These are phyloP conservation scores for Talaromyces trachyspermus DNA, from an alignment of 495 filamentous ascomycete species.

Conservation along the genomic window DNA sequence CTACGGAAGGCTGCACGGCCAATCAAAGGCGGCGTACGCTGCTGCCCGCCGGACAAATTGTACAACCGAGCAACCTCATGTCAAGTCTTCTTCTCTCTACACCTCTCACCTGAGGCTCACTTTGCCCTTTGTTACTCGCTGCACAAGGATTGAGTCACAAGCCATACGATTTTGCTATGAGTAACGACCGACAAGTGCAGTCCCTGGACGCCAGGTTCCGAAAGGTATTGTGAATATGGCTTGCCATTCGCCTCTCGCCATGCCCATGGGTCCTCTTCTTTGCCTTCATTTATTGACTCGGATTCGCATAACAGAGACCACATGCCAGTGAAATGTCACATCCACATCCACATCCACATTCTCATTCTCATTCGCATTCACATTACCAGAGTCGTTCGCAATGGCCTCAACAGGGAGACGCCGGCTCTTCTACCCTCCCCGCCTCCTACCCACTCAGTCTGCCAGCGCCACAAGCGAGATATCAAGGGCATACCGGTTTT, in stretches of 20 bases:
- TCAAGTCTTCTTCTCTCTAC: neutral
- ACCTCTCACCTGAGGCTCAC: neutral
- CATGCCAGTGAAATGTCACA: constrained; percentile 32
- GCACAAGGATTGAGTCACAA: too few species aligned
- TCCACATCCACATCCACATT: too few species aligned
- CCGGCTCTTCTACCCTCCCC: constrained; percentile 20
- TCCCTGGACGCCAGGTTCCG: constrained; percentile 32
- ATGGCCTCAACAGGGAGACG: constrained; percentile 15
- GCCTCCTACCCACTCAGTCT: constrained; percentile 1
- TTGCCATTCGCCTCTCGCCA: constrained; percentile 16
- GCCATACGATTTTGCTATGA: constrained; percentile 24
- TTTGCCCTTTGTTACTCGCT: neutral
- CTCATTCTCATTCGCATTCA: too few species aligned
- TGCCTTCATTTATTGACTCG: constrained; percentile 1
- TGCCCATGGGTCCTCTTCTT: neutral
- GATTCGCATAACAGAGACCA: too few species aligned
- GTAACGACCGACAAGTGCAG: constrained; percentile 30
- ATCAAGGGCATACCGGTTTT: constrained; percentile 38
- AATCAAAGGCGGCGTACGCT: too few species aligned
- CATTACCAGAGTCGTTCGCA: constrained; percentile 14
- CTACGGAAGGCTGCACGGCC: too few species aligned
- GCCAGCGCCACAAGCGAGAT: constrained; percentile 24
- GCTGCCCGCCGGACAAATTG: too few species aligned
- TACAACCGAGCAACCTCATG: neutral
- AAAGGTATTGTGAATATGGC: constrained; percentile 26